These are phyloP conservation scores for Thymus mandschuricus DNA, from an alignment of 257 asterid genomes.

Conservation along the genomic window DNA sequence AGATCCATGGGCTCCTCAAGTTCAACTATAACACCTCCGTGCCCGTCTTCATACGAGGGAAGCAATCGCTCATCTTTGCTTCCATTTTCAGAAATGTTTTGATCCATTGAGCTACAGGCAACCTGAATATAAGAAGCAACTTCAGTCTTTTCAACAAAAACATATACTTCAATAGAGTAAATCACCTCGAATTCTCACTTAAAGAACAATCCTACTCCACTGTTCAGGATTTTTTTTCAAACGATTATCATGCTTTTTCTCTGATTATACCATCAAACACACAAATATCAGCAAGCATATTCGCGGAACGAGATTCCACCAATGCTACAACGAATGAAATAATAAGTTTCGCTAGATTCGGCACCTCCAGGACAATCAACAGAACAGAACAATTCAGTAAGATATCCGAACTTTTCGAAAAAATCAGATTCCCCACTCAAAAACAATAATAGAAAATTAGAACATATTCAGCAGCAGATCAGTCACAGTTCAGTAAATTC, in stretches of 20 bases:
- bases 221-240: neutral
- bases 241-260: neutral
- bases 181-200: neutral
- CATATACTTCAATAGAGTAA: neutral
- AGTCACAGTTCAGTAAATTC: neutral
- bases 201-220: neutral
- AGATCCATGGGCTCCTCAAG: conserved; percentile 62
- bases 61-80: conserved; percentile 40
- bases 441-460: neutral
- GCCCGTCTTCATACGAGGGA: conserved; percentile 58
- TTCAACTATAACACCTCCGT: conserved; percentile 67
- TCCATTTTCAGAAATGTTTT: conserved; percentile 38
- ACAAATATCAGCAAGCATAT: neutral
- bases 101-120: conserved; percentile 50
- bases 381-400: neutral
- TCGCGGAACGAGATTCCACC: neutral
- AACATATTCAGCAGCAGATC: neutral
- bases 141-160: conserved; percentile 2
- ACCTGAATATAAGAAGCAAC: conserved; percentile 21
- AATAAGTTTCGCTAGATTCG: neutral
- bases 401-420: neutral
- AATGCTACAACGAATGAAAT: neutral
- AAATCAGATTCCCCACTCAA: neutral
- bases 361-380: neutral
- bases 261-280: neutral